These are phyloP conservation scores for Trametes cingulata DNA, from an alignment of 768 basidiomycete species.

Conservation along the genomic window DNA sequence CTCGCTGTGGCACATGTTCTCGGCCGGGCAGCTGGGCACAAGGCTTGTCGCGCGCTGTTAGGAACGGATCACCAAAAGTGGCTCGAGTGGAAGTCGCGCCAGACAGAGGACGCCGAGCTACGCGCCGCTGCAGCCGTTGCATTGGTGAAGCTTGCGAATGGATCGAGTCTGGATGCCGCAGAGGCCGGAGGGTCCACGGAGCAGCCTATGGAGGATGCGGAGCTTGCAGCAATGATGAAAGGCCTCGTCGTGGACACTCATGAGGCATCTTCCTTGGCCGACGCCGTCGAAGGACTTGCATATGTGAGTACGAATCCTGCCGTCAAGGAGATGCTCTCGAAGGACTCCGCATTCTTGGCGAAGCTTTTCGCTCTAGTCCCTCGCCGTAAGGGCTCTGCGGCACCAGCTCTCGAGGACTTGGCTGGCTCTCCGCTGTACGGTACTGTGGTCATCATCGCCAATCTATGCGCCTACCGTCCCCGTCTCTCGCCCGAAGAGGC, in stretches of 20 bases:
- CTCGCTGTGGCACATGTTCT: slow-evolving; percentile 72
- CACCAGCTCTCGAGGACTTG: slow-evolving; percentile 27
- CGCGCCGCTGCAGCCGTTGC: slow-evolving; percentile 70
- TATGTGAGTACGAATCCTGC: slow-evolving; percentile 68
- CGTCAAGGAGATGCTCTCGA: slow-evolving; percentile 64
- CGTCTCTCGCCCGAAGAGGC: slow-evolving; percentile 76
- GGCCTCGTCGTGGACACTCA: slow-evolving; percentile 47
- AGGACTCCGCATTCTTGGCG: slow-evolving; percentile 53
- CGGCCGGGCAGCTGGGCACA: slow-evolving; percentile 75
- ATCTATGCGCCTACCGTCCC: slow-evolving; percentile 71
- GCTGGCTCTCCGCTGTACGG: slow-evolving; percentile 73
- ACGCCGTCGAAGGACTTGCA: slow-evolving; percentile 84
- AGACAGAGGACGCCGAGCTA: slow-evolving; percentile 45
- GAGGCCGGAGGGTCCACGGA: slow-evolving; percentile 29
- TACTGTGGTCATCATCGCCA: slow-evolving; percentile 69
- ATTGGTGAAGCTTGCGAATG: slow-evolving; percentile 75
- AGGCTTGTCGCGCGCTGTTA: slow-evolving; percentile 64
- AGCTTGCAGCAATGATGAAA: slow-evolving; percentile 58
- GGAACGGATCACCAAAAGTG: slow-evolving; percentile 59
- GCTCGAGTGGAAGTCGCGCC: slow-evolving; percentile 61
- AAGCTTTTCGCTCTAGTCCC: slow-evolving; percentile 59
- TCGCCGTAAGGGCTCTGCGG: slow-evolving; percentile 40
- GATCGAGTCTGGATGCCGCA: slow-evolving; percentile 47
- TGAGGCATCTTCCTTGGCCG: slow-evolving; percentile 47
- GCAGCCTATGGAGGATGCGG: slow-evolving; percentile 38